Conservation (phyloP, 805 yeast genomes). For the Lipomyces yamanashiensis region DNA sequence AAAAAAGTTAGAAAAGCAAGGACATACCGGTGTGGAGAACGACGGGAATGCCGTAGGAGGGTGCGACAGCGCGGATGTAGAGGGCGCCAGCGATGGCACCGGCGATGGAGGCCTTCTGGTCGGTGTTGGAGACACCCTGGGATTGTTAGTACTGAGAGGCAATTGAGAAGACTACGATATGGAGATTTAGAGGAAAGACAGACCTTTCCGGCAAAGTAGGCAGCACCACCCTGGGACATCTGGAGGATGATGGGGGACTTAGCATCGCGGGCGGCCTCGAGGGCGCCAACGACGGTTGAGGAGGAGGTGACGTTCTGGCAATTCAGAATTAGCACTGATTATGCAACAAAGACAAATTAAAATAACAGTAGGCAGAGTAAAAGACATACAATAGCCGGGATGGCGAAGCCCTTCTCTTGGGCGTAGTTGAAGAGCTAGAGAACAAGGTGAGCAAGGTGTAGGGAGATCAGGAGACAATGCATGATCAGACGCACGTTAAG, state of each 20-base stretch:
- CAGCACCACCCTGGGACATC: slow-evolving; percentile 99
- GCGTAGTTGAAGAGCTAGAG: slow-evolving; percentile 75
- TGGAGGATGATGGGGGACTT: slow-evolving; percentile 95
- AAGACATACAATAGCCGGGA: slow-evolving; percentile 76
- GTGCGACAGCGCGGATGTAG: slow-evolving; percentile 95
- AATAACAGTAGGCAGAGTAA: neutral
- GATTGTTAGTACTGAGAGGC: neutral
- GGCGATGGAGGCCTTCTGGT: slow-evolving; percentile 91
- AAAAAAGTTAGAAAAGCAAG: neutral
- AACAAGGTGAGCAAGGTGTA: neutral
- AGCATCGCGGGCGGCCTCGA: slow-evolving; percentile 96
- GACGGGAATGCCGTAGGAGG: slow-evolving; percentile 95
- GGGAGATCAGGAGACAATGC: neutral
- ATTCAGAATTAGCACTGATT: neutral
- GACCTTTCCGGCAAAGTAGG: slow-evolving; percentile 96
- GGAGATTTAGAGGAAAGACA: neutral
- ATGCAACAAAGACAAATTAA: neutral
- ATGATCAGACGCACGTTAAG: slow-evolving; percentile 44
- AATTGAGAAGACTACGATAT: neutral
- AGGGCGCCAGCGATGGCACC: slow-evolving; percentile 98
- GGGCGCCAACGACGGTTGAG: slow-evolving; percentile 94
- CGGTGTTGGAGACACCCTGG: slow-evolving; percentile 82
- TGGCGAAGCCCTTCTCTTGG: slow-evolving; percentile 90
- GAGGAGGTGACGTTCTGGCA: slow-evolving; percentile 86
- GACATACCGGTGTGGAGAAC: slow-evolving; percentile 73